Evolutionary conservation across 2,329 filamentous ascomycete species (phyloP), one percentile per base, ranked within the genome.

Genomic region (Apiospora hydei): DNA sequence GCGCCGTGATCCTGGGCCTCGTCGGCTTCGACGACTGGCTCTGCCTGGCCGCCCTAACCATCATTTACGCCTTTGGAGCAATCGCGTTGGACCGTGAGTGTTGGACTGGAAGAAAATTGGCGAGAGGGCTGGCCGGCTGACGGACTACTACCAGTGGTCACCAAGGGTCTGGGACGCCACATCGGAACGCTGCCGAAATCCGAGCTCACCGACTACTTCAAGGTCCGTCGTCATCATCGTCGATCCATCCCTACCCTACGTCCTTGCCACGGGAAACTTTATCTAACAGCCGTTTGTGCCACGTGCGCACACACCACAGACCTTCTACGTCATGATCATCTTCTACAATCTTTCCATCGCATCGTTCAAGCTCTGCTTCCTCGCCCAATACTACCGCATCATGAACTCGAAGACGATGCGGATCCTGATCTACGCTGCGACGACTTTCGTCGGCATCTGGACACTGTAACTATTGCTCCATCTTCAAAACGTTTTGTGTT

Each of bases 1-100:
- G 67, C 67, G 34, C n/a, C 67, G 18, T 21, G 16, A 18, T 69
- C 7, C 26, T 69, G 4, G 34, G n/a, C 26, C 21, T 41, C 18
- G 4, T 69, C 30, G 47, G 67, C 30, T 41, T 53, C 26, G 67
- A 69, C 30, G 67, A 69, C 30, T 69, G 67, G 67, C 67, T 69
- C 30, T 53, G 34, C 26, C 18, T 49, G 44, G 14, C 34, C 16
- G 30, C 46, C 30, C 30, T 69, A 8, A 2, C 6, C 1, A n/a
- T 11, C 1, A 18, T 44, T 24, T 7, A 26, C 7, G 64, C n/a
- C 11, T 46, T 67, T 4, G 64, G 38, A 16, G 21, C 21, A 21
- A 6, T 11, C 0, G 30, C 14, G 16, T 21, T 61, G 18, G 3
- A 3, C 4, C 18, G 53, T 61, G 30, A 61, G 53, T 21, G 44